These are phyloP conservation scores for Oryza meyeriana DNA, from an alignment of 176 grass and related monocot genomes.

Conservation along the genomic window DNA sequence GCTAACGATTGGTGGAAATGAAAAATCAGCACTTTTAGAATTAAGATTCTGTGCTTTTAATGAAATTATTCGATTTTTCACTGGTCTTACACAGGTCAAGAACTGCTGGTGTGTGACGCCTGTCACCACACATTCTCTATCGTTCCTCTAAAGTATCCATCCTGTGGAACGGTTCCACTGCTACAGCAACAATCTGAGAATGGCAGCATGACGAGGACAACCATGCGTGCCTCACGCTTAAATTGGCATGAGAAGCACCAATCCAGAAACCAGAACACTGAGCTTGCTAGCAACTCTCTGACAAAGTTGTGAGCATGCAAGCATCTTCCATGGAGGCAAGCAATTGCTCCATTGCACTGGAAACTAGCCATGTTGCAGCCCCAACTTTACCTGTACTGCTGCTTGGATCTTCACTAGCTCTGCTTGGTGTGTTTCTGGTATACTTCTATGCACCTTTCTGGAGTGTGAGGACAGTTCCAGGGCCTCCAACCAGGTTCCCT, in stretches of 20 bases:
- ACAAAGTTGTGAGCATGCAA: not conserved
- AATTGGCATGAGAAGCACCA: constrained; percentile 11
- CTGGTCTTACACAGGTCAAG: not conserved
- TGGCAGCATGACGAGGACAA: not conserved
- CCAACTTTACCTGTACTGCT: not conserved
- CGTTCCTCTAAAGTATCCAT: constrained; percentile 11
- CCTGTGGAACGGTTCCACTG: not conserved
- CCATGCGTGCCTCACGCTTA: constrained; percentile 26
- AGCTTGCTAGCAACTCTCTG: constrained; percentile 1
- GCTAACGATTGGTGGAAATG: not conserved
- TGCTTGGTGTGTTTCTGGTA: constrained; percentile 44
- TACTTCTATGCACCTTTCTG: constrained; percentile 85
- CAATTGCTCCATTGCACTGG: constrained; percentile 18
- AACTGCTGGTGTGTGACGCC: not conserved
- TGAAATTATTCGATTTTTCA: not conserved
- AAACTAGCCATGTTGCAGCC: not conserved
- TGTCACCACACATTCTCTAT: not conserved
- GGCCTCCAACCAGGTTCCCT: constrained; percentile 58
- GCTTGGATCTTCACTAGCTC: not conserved
- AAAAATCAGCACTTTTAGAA: not conserved
- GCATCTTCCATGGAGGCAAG: constrained; percentile 31
- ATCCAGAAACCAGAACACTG: constrained; percentile 15
- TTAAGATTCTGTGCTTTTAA: not conserved
- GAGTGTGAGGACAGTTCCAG: constrained; percentile 73
- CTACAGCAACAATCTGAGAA: not conserved